These are phyloP conservation scores for Incumbomyces lentus DNA, from an alignment of 2,329 filamentous ascomycete species.

Conservation along the genomic window DNA sequence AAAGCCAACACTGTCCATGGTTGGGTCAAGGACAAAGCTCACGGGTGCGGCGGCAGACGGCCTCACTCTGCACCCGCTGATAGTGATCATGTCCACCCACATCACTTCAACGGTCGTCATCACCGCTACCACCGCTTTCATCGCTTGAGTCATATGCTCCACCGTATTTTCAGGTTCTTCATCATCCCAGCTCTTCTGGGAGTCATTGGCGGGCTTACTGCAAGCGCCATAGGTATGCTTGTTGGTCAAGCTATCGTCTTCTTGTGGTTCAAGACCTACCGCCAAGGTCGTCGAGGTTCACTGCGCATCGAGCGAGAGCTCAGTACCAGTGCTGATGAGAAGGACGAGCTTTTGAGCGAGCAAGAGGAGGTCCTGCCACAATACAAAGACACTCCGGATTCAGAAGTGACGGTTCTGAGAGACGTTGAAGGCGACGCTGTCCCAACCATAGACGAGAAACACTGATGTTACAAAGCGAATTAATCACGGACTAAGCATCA, in stretches of 20 bases:
- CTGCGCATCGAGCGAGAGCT: conserved; percentile 25
- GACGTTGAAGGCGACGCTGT: conserved; percentile 3
- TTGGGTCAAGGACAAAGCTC: conserved; percentile 14
- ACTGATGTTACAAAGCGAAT: background rate
- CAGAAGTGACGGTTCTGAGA: background rate
- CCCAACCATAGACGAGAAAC: background rate
- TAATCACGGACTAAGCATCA: too few species aligned
- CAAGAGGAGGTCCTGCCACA: conserved; percentile 22
- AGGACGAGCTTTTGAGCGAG: conserved; percentile 29
- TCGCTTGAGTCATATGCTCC: conserved; percentile 26
- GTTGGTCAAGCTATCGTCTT: conserved; percentile 36
- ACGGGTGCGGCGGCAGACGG: conserved; percentile 8
- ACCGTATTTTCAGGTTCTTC: conserved; percentile 34
- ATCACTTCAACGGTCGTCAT: conserved; percentile 24
- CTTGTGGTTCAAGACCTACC: conserved; percentile 31
- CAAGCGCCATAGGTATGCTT: conserved; percentile 38
- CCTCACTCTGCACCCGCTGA: conserved; percentile 10
- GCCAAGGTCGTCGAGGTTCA: conserved; percentile 24
- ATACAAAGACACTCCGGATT: background rate
- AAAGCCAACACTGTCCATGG: conserved; percentile 14
- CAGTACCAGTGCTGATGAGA: conserved; percentile 25
- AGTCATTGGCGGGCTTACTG: conserved; percentile 35
- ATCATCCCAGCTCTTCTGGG: conserved; percentile 36
- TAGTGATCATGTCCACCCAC: conserved; percentile 6
- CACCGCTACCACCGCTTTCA: conserved; percentile 23